Percentiles rank a stretch among this genome's conserved stretches.
phyloP scores from a whole-genome alignment of 257 asterid species.

The Gentiana dahurica region DNA sequence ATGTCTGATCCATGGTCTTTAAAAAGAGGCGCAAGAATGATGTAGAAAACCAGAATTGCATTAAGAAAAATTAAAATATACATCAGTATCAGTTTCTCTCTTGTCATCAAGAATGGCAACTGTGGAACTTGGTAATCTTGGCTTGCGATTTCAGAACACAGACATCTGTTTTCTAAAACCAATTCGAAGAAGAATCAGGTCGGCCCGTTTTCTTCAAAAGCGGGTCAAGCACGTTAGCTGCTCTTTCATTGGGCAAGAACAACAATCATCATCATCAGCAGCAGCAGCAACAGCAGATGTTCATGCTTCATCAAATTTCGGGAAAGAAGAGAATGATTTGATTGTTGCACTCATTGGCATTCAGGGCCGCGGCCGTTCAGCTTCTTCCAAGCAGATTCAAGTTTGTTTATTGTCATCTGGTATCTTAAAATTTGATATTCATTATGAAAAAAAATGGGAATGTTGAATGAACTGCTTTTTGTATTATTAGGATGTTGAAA shows the following conservation, averaged over 20 bases:
- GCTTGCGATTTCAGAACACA: constrained; percentile 13
- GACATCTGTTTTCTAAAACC: background rate
- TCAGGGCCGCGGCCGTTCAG: constrained; percentile 84
- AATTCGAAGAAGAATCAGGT: background rate
- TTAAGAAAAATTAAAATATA: too few relatives aligned
- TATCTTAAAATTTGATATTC: too few relatives aligned
- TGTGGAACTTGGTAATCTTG: constrained; percentile 17
- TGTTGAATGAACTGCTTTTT: background rate
- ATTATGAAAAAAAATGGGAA: background rate
- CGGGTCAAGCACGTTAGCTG: constrained; percentile 4
- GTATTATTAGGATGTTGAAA: constrained; percentile 57
- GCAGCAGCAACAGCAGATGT: constrained; percentile 6
- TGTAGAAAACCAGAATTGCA: too few relatives aligned
- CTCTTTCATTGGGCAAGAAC: constrained; percentile 26
- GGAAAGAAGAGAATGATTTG: constrained; percentile 42
- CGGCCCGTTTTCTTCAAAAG: background rate
- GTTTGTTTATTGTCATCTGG: constrained; percentile 15
- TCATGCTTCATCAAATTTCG: constrained; percentile 30
- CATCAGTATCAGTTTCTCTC: background rate
- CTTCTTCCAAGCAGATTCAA: constrained; percentile 57
- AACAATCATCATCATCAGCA: background rate
- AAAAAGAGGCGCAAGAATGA: too few relatives aligned
- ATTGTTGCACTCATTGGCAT: constrained; percentile 73
- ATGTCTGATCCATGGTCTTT: too few relatives aligned
- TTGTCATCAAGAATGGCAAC: constrained; percentile 11